These are phyloP conservation scores for Ogataea sp. DNA, from an alignment of 805 yeast species.

Conservation along the genomic window DNA sequence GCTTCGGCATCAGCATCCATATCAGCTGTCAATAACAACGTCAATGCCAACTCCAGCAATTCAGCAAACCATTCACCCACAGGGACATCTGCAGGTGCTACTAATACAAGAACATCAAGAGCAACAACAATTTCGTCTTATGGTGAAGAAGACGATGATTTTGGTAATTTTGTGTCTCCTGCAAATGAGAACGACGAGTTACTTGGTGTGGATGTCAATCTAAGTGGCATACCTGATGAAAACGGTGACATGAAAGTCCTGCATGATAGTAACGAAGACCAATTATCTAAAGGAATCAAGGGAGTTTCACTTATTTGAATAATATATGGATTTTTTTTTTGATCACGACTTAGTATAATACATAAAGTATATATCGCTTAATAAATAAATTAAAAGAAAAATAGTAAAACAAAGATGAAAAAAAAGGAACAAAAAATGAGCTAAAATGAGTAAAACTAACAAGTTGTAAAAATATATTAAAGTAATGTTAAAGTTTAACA, in stretches of 20 bases:
- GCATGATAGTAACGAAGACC: constrained; percentile 11
- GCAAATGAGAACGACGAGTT: constrained; percentile 10
- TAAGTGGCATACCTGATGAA: constrained; percentile 12
- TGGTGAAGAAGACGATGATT: constrained; percentile 27
- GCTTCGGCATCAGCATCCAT: neutral
- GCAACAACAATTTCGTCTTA: constrained; percentile 15
- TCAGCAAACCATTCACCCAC: no score
- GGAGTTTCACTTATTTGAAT: neutral
- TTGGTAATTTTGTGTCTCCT: constrained; percentile 25
- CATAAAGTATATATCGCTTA: no score
- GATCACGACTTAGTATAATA: no score
- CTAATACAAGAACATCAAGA: constrained; percentile 10
- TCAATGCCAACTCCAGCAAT: neutral
- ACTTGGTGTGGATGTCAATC: neutral
- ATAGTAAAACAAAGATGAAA: no score
- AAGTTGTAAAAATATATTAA: neutral
- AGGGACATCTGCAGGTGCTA: no score
- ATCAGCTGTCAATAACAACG: neutral
- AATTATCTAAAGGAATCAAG: constrained; percentile 6
- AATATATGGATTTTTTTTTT: neutral
- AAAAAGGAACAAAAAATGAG: no score
- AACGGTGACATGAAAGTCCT: constrained; percentile 14
- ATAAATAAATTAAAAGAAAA: no score
- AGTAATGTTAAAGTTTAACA: neutral
- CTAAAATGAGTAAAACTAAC: no score